Evolutionary conservation across 2,329 filamentous ascomycete genomes (phyloP).

Genomic region (Verticillium dahliae): DNA sequence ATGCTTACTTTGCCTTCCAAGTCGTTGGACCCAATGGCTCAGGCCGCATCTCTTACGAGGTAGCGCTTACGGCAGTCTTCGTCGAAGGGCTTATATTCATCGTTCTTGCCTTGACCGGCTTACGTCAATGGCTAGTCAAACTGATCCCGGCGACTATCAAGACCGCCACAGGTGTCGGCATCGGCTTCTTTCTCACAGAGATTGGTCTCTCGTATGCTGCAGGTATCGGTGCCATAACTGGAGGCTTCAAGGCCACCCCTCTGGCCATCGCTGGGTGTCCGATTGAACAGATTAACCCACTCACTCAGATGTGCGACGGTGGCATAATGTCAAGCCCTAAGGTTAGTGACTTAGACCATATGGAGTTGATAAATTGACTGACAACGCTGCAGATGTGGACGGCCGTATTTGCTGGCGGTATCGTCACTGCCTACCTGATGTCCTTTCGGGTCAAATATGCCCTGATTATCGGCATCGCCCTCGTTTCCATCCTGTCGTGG

Average conservation of each 20-base stretch:
- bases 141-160: conserved; percentile 60
- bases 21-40: conserved; percentile 55
- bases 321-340: conserved; percentile 73
- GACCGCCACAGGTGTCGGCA: conserved; percentile 58
- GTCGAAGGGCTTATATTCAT: conserved; percentile 60
- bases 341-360: conserved; percentile 18
- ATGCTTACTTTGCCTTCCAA: conserved; percentile 63
- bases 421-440: conserved; percentile 77
- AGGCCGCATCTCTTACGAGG: conserved; percentile 49
- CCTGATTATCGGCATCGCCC: conserved; percentile 64
- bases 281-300: conserved; percentile 39
- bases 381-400: conserved; percentile 61
- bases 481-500: conserved; percentile 71
- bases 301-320: conserved; percentile 43
- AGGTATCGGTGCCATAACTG: conserved; percentile 77
- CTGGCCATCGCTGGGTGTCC: conserved; percentile 72
- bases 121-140: conserved; percentile 67
- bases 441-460: conserved; percentile 69
- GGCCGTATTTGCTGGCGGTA: conserved; percentile 72
- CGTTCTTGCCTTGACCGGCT: conserved; percentile 57
- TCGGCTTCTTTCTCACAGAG: conserved; percentile 57
- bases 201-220: conserved; percentile 69
- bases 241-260: conserved; percentile 57
- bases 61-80: conserved; percentile 59
- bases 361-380: neutral